Base-by-base conservation (phyloP, 768 basidiomycete species). In the Fomitopsis serialis region DNA sequence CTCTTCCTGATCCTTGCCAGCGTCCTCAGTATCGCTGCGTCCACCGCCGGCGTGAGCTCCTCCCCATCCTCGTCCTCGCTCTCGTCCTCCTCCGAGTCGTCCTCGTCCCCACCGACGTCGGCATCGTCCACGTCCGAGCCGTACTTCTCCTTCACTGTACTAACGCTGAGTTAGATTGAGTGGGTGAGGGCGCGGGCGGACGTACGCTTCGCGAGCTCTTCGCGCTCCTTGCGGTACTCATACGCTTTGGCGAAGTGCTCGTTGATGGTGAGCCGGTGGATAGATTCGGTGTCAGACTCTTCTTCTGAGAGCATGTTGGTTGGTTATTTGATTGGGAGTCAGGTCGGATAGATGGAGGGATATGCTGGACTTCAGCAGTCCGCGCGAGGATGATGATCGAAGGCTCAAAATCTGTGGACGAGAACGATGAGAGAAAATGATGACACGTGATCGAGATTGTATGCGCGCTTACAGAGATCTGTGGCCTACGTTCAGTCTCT, bases 41-140 rank as follows among this genome's bases (percentile, higher is more conserved):
- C 96, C 47, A 98, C 82, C 0, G 85, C 86, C 3, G 94, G 93
- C 0, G 95, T 98, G 48, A 98, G 80, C 66, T 98, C 91, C 60
- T 92, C 92, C 13, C 94, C 97, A 53, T 96, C 89, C 63, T 94
- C 90, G 66, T 98, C 95, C 65, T 98, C 95, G 1, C 82, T 82
- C 61, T 92, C 90, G 42, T 81, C 85, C 25, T 80, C 79, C 64
- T 92, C 89, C 0, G 85, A 88, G 63, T 88, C 87, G 7, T 72
- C 69, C 8, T 77, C 75, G n/a, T 69, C 72, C 2, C n/a, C n/a
- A n/a, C n/a, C n/a, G n/a, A 74, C 75, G 2, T 78, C 82, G 19
- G 71, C 71, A 12, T 76, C 74, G 34, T 84, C 83, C 36, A 70
- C 72, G 63, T 89, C 87, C 0, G 87, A 88, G 21, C 90, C 88